A percentile compares a stretch with the other conserved stretches of the same genome.
These are phyloP conservation scores for Prunus mongolica DNA, from an alignment of 306 rosid species.

Conservation along the genomic window DNA sequence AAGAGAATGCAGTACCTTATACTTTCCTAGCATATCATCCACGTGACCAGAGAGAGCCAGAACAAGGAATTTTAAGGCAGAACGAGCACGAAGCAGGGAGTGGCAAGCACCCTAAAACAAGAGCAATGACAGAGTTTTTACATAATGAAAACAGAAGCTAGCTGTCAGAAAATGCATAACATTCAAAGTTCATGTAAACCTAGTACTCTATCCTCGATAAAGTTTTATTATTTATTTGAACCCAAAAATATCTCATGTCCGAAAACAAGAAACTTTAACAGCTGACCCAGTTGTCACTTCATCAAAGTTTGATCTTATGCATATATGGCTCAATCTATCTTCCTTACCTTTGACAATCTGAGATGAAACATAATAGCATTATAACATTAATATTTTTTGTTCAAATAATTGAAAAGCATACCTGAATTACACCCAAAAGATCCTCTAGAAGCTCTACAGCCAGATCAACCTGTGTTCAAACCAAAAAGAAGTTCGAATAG, in stretches of 20 bases:
- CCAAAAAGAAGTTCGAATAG: conserved; percentile 3
- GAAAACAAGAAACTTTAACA: neutral
- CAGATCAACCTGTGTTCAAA: conserved; percentile 70
- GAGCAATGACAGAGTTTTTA: neutral
- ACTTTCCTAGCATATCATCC: conserved; percentile 80
- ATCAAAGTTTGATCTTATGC: conserved; percentile 5
- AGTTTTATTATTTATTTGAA: neutral
- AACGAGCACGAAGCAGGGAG: conserved; percentile 60
- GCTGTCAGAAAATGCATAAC: conserved; percentile 6
- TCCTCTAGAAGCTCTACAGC: conserved; percentile 88
- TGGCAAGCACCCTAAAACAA: conserved; percentile 60
- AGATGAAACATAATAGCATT: conserved; percentile 1
- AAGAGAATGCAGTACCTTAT: conserved; percentile 51
- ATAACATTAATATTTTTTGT: neutral
- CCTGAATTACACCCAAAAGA: conserved; percentile 89
- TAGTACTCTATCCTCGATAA: neutral
- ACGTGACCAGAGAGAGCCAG: conserved; percentile 89
- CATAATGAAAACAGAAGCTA: neutral
- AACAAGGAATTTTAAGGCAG: conserved; percentile 79
- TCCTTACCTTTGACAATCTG: neutral
- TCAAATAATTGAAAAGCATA: conserved; percentile 14
- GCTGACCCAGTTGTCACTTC: conserved; percentile 1
- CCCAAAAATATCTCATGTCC: neutral
- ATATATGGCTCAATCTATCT: neutral
- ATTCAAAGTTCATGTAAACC: neutral